These are phyloP conservation scores for Capronia epimyces DNA, from an alignment of 2,329 filamentous ascomycete genomes.

Conservation along the genomic window DNA sequence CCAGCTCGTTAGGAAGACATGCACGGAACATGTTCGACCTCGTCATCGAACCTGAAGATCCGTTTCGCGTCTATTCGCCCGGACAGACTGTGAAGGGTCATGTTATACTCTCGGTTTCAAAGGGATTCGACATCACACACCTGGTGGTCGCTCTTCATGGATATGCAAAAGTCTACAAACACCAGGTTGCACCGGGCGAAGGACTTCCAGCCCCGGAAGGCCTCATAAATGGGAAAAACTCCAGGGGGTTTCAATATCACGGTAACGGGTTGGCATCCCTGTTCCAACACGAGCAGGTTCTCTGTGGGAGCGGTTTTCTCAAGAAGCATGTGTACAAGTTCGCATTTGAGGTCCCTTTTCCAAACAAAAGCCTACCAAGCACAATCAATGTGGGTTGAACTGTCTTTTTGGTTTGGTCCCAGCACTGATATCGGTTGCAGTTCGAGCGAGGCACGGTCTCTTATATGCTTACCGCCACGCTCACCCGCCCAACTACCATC, in stretches of 20 bases:
- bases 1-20: constrained; percentile 49
- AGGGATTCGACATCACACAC: constrained; percentile 59
- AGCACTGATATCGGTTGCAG: constrained; percentile 45
- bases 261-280: constrained; percentile 60
- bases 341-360: constrained; percentile 59
- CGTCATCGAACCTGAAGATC: constrained; percentile 58
- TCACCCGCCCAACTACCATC: constrained; percentile 84
- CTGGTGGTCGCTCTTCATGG: constrained; percentile 59
- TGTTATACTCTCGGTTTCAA: constrained; percentile 55
- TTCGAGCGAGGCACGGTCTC: constrained; percentile 92
- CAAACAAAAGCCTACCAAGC: constrained; percentile 60
- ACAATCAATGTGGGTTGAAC: constrained; percentile 76
- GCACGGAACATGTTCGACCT: constrained; percentile 57
- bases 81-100: constrained; percentile 58
- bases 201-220: constrained; percentile 46
- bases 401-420: constrained; percentile 6
- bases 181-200: constrained; percentile 53
- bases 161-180: constrained; percentile 61
- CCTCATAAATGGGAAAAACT: constrained; percentile 52
- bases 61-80: constrained; percentile 57
- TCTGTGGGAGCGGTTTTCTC: constrained; percentile 60
- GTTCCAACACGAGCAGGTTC: constrained; percentile 60
- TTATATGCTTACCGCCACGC: constrained; percentile 82
- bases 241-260: constrained; percentile 50
- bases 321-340: constrained; percentile 62